phyloP scores from a whole-genome alignment of 495 filamentous ascomycete species.

The Penicillium subrubescens region DNA sequence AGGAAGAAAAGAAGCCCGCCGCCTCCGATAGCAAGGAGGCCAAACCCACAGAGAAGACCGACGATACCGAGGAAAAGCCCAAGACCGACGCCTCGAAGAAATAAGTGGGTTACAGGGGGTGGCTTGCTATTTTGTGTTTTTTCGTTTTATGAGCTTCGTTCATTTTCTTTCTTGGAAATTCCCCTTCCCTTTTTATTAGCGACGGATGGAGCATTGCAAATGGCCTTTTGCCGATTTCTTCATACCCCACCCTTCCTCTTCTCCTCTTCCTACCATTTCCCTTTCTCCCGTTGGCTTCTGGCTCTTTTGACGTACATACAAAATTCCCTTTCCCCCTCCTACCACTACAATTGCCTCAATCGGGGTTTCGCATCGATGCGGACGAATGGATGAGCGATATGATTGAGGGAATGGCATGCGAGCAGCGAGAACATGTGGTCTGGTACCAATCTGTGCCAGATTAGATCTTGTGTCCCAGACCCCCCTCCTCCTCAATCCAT shows the following conservation, averaged over 20 bases:
- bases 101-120: slow-evolving; percentile 11
- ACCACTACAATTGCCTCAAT: background rate
- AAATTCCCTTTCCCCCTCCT: slow-evolving; percentile 3
- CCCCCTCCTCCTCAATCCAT: background rate
- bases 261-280: background rate
- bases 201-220: slow-evolving; percentile 38
- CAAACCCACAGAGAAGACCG: slow-evolving; percentile 5
- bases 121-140: slow-evolving; percentile 17
- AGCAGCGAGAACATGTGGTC: background rate
- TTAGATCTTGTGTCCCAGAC: background rate
- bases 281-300: slow-evolving; percentile 5
- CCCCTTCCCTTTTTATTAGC: slow-evolving; percentile 23
- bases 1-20: slow-evolving; percentile 10
- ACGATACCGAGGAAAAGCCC: slow-evolving; percentile 13
- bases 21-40: slow-evolving; percentile 10
- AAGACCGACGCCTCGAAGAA: slow-evolving; percentile 23
- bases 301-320: slow-evolving; percentile 30
- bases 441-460: background rate
- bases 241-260: background rate
- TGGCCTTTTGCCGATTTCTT: slow-evolving; percentile 15
- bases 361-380: background rate
- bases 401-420: background rate
- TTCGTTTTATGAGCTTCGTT: slow-evolving; percentile 9
- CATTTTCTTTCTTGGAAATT: slow-evolving; percentile 5
- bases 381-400: background rate